A percentile compares a stretch with the other conserved stretches of the same genome.
phyloP scores from a whole-genome alignment of 148 eudicot species.

The Rhododendron ovatum region DNA sequence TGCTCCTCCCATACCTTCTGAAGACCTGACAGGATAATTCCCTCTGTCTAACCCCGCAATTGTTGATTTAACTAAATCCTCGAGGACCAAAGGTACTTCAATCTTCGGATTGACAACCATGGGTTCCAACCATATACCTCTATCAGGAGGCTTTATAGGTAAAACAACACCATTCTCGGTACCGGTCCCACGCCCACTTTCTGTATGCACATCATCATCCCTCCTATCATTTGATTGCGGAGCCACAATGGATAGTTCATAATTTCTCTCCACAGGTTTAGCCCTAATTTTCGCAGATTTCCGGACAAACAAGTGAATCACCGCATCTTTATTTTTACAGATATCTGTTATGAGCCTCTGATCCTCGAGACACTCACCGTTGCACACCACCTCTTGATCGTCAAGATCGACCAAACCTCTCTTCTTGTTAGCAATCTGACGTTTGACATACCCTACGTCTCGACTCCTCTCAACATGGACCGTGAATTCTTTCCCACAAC shows the following conservation, averaged over 20 bases:
- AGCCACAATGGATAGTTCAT: conserved; percentile 69
- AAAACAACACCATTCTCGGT: conserved; percentile 10
- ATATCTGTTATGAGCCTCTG: conserved; percentile 64
- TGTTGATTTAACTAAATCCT: conserved; percentile 49
- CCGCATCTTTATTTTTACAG: conserved; percentile 56
- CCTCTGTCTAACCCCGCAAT: conserved; percentile 55
- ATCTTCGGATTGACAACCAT: conserved; percentile 53
- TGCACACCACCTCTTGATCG: conserved; percentile 63
- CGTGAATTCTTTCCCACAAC: conserved; percentile 60
- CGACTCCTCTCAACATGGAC: conserved; percentile 59
- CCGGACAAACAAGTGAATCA: conserved; percentile 74
- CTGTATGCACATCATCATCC: conserved; percentile 22
- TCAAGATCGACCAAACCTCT: conserved; percentile 42
- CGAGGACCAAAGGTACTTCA: conserved; percentile 42
- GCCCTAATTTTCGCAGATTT: conserved; percentile 70
- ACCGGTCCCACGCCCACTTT: conserved; percentile 9
- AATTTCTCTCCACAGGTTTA: conserved; percentile 54
- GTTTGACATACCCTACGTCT: conserved; percentile 73
- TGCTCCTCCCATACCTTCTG: conserved; percentile 95
- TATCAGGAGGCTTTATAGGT: conserved; percentile 24
- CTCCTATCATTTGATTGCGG: conserved; percentile 27
- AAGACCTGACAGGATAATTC: conserved; percentile 61
- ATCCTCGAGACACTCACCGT: conserved; percentile 70
- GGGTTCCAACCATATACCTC: conserved; percentile 48
- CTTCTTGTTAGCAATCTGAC: conserved; percentile 55